Evolutionary conservation across 768 basidiomycete species (phyloP), one percentile per base, ranked within the genome.

Genomic region (Albatrellus ellisii): DNA sequence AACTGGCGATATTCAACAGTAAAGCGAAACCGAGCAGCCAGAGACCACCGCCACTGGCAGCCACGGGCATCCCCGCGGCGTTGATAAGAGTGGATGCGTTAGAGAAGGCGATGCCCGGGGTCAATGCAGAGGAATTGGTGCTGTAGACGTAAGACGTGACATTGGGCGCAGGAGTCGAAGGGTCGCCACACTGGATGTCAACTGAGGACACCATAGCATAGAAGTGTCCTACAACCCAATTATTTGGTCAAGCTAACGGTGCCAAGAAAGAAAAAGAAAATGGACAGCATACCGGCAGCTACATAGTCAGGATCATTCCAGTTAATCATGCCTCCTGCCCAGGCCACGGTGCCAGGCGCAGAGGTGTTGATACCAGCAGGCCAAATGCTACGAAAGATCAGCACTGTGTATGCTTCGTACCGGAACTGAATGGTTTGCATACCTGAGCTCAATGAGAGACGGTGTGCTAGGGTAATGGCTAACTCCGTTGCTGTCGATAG

Each of bases 291-390:
- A 65, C 75, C 80, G 15, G 82, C 77, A 11, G 79, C 56, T 39
- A 60, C 44, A 58, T 87, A 90, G 58, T 90, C 87, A 25, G 82
- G 73, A 56, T 89, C 75, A 15, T 64, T 52, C 79, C 81, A 91
- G 64, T 87, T 63, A 61, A 88, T 85, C 73, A 84, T 68, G 32
- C 78, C 87, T 47, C 83, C 84, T 12, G 77, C 69, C 87, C 88
- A 92, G 42, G 72, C 52, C 26, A 92, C 61, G 6, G 82, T 88
- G 20, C 88, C 88, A 37, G 63, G 59, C 6, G 84, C 65, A 26
- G 65, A 68, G 7, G 66, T 54, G 28, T 65, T 43, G 53, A 84
- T 77, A 25, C 87, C 88, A 5, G 81, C 80, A n/a, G 86, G 80
- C 86, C 87, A 90, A 41, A 90, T 50, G 46, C 80, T 66, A 35